These are phyloP conservation scores for Canavalia ensiformis DNA, from an alignment of 306 rosid genomes.

Conservation along the genomic window DNA sequence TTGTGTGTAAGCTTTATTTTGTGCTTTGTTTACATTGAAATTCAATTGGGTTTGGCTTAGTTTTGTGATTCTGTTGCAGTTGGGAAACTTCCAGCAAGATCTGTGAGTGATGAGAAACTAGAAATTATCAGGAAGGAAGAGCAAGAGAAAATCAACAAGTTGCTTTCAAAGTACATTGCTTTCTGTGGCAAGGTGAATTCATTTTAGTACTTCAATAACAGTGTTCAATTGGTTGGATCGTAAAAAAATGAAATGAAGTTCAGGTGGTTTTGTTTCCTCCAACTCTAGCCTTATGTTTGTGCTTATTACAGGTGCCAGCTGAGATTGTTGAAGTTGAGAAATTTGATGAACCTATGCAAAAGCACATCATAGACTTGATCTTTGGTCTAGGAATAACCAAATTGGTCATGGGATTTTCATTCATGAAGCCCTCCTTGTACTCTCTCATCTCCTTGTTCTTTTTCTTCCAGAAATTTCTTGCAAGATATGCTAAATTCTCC, in stretches of 20 bases:
- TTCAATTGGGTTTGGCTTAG: slow-evolving; percentile 38
- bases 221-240: slow-evolving; percentile 7
- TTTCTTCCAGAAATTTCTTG: not conserved
- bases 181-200: slow-evolving; percentile 73
- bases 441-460: not conserved
- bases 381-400: slow-evolving; percentile 65
- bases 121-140: slow-evolving; percentile 64
- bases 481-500: not conserved
- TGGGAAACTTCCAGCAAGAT: slow-evolving; percentile 87
- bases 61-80: slow-evolving; percentile 60
- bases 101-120: slow-evolving; percentile 73
- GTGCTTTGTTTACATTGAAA: slow-evolving; percentile 10
- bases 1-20: not conserved
- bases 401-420: slow-evolving; percentile 73
- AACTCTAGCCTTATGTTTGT: not conserved
- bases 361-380: slow-evolving; percentile 67
- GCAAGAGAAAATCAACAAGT: slow-evolving; percentile 60
- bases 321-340: slow-evolving; percentile 64
- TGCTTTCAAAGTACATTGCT: slow-evolving; percentile 63
- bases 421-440: slow-evolving; percentile 72
- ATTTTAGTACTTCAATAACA: slow-evolving; percentile 14
- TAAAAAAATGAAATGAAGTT: not conserved
- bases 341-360: slow-evolving; percentile 69
- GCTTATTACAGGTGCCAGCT: slow-evolving; percentile 64
- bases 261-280: not conserved